Evolutionary conservation across 306 rosid genomes (phyloP), one percentile per base, ranked within the genome.

Genomic region (Adenanthera pavonina): DNA sequence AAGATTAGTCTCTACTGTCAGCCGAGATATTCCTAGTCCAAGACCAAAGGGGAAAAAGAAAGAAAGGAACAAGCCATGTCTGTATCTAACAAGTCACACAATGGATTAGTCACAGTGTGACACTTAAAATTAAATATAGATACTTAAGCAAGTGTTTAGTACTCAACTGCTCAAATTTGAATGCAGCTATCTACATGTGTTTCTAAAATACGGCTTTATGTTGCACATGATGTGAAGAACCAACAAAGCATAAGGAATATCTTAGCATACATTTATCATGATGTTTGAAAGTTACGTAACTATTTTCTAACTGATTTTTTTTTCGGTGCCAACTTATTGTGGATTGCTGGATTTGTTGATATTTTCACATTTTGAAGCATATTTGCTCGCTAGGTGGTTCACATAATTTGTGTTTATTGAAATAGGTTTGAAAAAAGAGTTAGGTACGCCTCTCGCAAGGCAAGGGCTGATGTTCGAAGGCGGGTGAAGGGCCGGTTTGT

Each of bases 381-480:
- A 51, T 52, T 59, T 76, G 19, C 35, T 80, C 16, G 48, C 71
- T 36, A 40, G 65, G 38, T 83, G 80, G 73, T 59, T 65, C 75
- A 84, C 46, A 48, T 74, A 20, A 12, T 3, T 71, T 48, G 38
- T 76, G 75, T 11, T 78, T 72, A 19, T 74, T 56, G 51, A 80
- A 56, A 71, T 62, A 95, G 97, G 92, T 93, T 95, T 19, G 97
- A 90, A 40, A 95, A 95, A 86, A 90, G 80, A 81, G 97, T 95
- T 78, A 87, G 99, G 78, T 93, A 95, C 60, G 97, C 89, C 73
- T 93, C 99, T 77, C 97, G 97, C 69, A 95, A 95, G 87, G 97
- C 92, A n/a, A 89, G 97, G 82, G 99, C 97, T 0, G 99, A 65
- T 36, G 48, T 38, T 38, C 25, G 71, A 7, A 38, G 48, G 48